phyloP scores from a whole-genome alignment of 1,139 yeast genomes.

The Casaregolazyma lundiana region DNA sequence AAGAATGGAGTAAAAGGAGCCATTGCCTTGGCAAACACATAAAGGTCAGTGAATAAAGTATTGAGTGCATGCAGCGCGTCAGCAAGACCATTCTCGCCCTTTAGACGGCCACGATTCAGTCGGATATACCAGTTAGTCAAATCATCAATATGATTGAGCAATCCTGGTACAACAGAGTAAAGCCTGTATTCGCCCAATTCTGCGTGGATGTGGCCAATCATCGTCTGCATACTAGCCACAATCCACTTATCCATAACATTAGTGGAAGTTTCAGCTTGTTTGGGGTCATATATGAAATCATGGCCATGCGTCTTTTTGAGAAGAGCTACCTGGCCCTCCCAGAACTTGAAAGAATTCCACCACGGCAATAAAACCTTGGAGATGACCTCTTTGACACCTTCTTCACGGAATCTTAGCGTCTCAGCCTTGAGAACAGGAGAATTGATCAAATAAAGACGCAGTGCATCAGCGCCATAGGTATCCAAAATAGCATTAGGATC shows the following conservation, averaged over 20 bases:
- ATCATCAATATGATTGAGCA: constrained; percentile 83
- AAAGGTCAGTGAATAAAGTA: constrained; percentile 84
- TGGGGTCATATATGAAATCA: constrained; percentile 69
- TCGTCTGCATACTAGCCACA: constrained; percentile 87
- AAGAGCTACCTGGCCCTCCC: constrained; percentile 88
- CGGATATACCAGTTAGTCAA: constrained; percentile 99
- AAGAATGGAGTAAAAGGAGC: constrained; percentile 98
- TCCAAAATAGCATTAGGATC: constrained; percentile 81
- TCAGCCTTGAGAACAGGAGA: constrained; percentile 98
- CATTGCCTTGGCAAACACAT: constrained; percentile 89
- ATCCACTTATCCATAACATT: constrained; percentile 99
- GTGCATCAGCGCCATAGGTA: constrained; percentile 95
- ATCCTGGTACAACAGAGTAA: constrained; percentile 92
- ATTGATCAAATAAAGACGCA: constrained; percentile 90
- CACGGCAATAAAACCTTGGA: constrained; percentile 94
- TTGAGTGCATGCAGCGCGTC: constrained; percentile 86
- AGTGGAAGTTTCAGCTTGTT: constrained; percentile 49
- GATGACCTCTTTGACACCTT: constrained; percentile 96
- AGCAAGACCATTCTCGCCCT: constrained; percentile 83
- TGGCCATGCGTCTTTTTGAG: constrained; percentile 68
- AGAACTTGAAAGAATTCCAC: constrained; percentile 96
- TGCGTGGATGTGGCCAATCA: constrained; percentile 74
- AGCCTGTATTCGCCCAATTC: constrained; percentile 90
- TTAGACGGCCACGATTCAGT: constrained; percentile 94
- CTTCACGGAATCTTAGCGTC: constrained; percentile 93